Evolutionary conservation across 345 rosid genomes (phyloP), one percentile per base, ranked within the genome.

Genomic region (Alliaria petiolata): DNA sequence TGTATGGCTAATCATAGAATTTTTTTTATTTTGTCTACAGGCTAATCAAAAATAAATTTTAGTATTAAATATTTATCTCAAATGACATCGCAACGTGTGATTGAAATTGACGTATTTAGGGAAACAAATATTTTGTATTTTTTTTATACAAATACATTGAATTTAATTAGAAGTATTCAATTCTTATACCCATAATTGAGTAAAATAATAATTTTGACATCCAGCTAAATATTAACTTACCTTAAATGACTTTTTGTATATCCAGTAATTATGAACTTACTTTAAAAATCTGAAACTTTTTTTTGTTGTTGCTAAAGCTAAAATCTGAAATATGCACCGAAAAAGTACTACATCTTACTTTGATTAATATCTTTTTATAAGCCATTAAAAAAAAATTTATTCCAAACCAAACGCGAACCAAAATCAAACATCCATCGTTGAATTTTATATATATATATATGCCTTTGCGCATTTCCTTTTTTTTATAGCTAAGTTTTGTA

Each of bases 1-100:
- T 74, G 45, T 58, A n/a, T 74, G 36, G 36, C 72, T 74, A 74
- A 74, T 74, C 67, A 74, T 74, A 73, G 60, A 31, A 44, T 0
- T 52, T 62, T 63, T 56, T 63, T 40, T 57, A 6, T 20, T 65
- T 19, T 65, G 14, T 63, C 25, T 12, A 55, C 30, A 13, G 8
- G 9, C 50, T 55, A 36, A 46, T 65, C 35, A 50, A 3, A n/a
- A 49, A 3, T 47, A 1, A 13, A 2, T 7, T 44, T 45, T 45
- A 3, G 17, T 16, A 16, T 17, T 17, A 43, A 43, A 30, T 58
- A 22, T 8, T 43, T 59, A 1, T 33, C 20, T 56, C 22, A 1
- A 56, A 14, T 61, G 1, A 34, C 25, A 7, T 44, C 20, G 42
- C 38, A 47, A 55, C 59, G 46, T 72, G 70, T 57, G 44, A 17